These are phyloP conservation scores for Polyporus tsugae DNA, from an alignment of 1,284 basidiomycete genomes.

Conservation along the genomic window DNA sequence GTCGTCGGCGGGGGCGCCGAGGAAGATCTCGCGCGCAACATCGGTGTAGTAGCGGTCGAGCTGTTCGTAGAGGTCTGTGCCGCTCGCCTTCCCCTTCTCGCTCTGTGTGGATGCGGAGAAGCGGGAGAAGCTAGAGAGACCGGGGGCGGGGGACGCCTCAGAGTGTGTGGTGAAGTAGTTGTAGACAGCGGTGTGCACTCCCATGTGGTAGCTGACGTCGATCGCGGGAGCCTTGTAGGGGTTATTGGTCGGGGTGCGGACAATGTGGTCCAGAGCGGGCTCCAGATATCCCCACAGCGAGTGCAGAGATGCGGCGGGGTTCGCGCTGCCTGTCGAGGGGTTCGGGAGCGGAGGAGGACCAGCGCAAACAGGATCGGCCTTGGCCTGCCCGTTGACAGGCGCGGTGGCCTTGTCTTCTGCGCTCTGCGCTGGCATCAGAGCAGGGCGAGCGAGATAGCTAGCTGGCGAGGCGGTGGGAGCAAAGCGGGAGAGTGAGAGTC, in stretches of 20 bases:
- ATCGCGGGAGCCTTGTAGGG: conserved; percentile 69
- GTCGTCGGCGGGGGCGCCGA: conserved; percentile 71
- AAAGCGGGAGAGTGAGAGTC: conserved; percentile 4
- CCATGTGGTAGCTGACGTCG: conserved; percentile 75
- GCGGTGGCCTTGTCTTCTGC: conserved; percentile 14
- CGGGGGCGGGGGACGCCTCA: conserved; percentile 47
- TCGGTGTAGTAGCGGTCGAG: conserved; percentile 73
- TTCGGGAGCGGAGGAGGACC: conserved; percentile 40
- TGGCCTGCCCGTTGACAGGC: conserved; percentile 21
- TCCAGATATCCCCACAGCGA: conserved; percentile 77
- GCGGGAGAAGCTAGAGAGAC: conserved; percentile 35
- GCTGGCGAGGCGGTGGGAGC: conserved; percentile 10
- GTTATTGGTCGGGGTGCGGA: conserved; percentile 69
- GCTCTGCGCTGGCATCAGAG: conserved; percentile 29
- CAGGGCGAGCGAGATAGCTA: conserved; percentile 12
- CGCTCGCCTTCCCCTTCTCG: conserved; percentile 49
- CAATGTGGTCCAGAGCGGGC: conserved; percentile 78
- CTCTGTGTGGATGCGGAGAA: conserved; percentile 23
- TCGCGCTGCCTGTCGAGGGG: conserved; percentile 65
- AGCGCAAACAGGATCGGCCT: conserved; percentile 17
- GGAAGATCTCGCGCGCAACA: conserved; percentile 64
- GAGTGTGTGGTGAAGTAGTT: conserved; percentile 78
- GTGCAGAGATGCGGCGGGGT: conserved; percentile 73
- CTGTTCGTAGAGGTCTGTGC: conserved; percentile 74
- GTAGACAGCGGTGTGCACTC: conserved; percentile 80